These are phyloP conservation scores for Kandelia obovata DNA, from an alignment of 345 rosid genomes.

Conservation along the genomic window DNA sequence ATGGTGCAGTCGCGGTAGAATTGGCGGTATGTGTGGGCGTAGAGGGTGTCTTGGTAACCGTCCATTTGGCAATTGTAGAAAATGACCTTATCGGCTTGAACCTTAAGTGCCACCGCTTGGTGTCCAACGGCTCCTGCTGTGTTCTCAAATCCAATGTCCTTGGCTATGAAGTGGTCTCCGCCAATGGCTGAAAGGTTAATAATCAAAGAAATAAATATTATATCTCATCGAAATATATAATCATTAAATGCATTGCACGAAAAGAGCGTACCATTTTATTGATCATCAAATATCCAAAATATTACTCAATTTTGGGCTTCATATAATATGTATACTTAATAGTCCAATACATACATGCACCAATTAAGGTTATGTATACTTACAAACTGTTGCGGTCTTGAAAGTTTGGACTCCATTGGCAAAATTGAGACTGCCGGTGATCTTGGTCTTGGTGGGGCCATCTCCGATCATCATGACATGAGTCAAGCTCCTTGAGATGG, in stretches of 20 bases:
- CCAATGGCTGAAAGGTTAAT: constrained; percentile 6
- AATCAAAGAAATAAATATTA: background rate
- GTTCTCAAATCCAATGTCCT: constrained; percentile 33
- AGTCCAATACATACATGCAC: background rate
- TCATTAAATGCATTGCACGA: no score
- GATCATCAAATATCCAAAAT: no score
- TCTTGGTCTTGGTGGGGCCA: constrained; percentile 57
- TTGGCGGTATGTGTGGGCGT: constrained; percentile 28
- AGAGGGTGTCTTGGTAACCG: constrained; percentile 26
- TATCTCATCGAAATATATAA: no score
- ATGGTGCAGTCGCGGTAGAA: constrained; percentile 28
- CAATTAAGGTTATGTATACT: constrained; percentile 9
- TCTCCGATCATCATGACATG: constrained; percentile 66
- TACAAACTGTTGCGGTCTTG: constrained; percentile 58
- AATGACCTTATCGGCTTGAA: constrained; percentile 13
- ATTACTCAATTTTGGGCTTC: no score
- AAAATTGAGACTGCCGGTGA: constrained; percentile 50
- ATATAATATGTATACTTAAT: background rate
- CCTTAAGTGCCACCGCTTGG: constrained; percentile 22
- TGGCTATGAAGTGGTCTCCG: constrained; percentile 25
- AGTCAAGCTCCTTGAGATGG: constrained; percentile 25
- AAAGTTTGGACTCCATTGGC: constrained; percentile 45
- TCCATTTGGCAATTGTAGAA: constrained; percentile 24
- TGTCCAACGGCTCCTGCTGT: constrained; percentile 21
- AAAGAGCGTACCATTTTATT: no score